Evolutionary conservation across 2,329 filamentous ascomycete genomes (phyloP).

Genomic region (Aureobasidium sp.): DNA sequence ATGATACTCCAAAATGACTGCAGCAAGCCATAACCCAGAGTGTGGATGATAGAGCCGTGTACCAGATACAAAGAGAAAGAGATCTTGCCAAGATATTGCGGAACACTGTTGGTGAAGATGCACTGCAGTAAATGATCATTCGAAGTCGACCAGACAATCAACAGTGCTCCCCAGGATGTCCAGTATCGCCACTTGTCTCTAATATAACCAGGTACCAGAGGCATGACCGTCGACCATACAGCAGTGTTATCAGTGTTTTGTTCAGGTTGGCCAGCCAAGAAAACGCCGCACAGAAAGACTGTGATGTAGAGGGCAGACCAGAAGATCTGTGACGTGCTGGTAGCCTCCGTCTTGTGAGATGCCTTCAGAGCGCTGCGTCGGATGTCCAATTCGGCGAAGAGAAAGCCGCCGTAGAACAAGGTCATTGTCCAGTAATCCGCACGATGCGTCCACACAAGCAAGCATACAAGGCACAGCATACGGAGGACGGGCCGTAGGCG

Average conservation of each 20-base stretch:
- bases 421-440: conserved; percentile 49
- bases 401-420: conserved; percentile 49
- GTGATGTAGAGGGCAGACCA: background rate
- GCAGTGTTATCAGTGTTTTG: background rate
- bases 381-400: conserved; percentile 49
- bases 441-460: conserved; percentile 42
- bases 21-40: conserved; percentile 39
- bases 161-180: background rate
- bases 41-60: conserved; percentile 51
- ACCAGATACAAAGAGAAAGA: conserved; percentile 55
- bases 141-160: conserved; percentile 24
- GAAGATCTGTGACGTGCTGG: background rate
- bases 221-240: background rate
- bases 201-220: background rate
- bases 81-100: conserved; percentile 53
- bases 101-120: conserved; percentile 43
- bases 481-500: conserved; percentile 24
- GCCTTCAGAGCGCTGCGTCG: conserved; percentile 35
- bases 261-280: background rate
- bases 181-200: background rate
- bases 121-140: conserved; percentile 41
- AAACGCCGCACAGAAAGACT: background rate
- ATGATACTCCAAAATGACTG: conserved; percentile 34
- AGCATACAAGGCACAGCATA: conserved; percentile 34
- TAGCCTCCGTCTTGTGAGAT: conserved; percentile 38